Evolutionary conservation across 1,284 basidiomycete genomes (phyloP).

Genomic region (Melanopsichium pennsylvanicum): DNA sequence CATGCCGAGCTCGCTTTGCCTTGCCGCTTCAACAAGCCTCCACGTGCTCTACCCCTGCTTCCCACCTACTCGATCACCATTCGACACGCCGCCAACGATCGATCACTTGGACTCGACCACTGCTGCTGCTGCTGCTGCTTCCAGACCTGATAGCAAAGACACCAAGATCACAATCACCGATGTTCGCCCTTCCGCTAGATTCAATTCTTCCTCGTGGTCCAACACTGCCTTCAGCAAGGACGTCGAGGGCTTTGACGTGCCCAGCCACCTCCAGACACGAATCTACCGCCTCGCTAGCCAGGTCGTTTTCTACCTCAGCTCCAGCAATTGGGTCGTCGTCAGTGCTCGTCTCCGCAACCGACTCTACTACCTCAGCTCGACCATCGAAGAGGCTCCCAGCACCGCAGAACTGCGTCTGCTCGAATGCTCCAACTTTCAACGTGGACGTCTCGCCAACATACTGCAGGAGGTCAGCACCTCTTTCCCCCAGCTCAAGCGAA

Average conservation of each 20-base stretch:
- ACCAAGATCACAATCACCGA: background rate
- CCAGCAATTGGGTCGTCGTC: slow-evolving; percentile 87
- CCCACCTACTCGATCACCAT: slow-evolving; percentile 49
- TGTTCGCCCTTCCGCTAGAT: slow-evolving; percentile 17
- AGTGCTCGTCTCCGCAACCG: slow-evolving; percentile 77
- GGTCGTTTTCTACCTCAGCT: slow-evolving; percentile 85
- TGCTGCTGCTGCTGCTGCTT: background rate
- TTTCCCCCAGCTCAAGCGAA: slow-evolving; percentile 81
- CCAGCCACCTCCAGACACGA: slow-evolving; percentile 34
- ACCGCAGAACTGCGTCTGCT: slow-evolving; percentile 77
- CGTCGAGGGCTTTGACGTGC: slow-evolving; percentile 35
- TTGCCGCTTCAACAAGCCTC: slow-evolving; percentile 48
- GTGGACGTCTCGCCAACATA: slow-evolving; percentile 59
- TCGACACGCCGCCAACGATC: slow-evolving; percentile 23
- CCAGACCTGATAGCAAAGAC: background rate
- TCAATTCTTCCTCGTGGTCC: slow-evolving; percentile 47
- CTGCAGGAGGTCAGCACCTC: slow-evolving; percentile 78
- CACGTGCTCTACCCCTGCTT: slow-evolving; percentile 56
- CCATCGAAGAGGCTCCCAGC: slow-evolving; percentile 70
- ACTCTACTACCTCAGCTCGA: slow-evolving; percentile 73
- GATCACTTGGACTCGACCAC: slow-evolving; percentile 5
- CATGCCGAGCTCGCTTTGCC: slow-evolving; percentile 46
- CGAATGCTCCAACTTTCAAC: slow-evolving; percentile 68
- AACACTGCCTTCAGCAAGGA: slow-evolving; percentile 33
- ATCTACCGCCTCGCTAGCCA: slow-evolving; percentile 71